phyloP scores from a whole-genome alignment of 805 yeast species.

The Maudiozyma pseudohumilis region DNA sequence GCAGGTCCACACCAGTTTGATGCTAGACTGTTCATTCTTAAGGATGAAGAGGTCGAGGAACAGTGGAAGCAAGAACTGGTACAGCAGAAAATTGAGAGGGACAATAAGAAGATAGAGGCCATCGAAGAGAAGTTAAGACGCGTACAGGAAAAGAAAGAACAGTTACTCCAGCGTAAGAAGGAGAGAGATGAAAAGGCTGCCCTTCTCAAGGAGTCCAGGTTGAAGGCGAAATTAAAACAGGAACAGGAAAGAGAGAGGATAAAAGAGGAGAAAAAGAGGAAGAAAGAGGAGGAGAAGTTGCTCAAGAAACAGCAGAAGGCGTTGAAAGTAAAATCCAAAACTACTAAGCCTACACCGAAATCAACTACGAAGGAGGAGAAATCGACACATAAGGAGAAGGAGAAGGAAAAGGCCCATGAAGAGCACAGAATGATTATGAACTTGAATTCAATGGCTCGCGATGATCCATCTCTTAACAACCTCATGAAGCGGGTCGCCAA shows the following conservation, averaged over 20 bases:
- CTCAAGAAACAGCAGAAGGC: constrained; percentile 6
- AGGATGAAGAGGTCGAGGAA: constrained; percentile 62
- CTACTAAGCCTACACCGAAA: not conserved
- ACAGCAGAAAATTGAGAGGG: constrained; percentile 27
- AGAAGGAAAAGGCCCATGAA: constrained; percentile 12
- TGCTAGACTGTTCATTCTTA: constrained; percentile 68
- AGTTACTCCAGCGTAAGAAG: constrained; percentile 17
- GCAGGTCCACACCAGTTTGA: constrained; percentile 82
- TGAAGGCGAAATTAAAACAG: constrained; percentile 16
- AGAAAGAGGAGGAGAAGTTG: constrained; percentile 14
- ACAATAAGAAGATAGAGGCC: constrained; percentile 29
- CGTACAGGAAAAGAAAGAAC: constrained; percentile 21
- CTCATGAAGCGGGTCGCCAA: constrained; percentile 82
- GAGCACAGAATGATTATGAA: constrained; percentile 56
- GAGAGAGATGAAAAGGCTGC: constrained; percentile 15
- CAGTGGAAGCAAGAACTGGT: constrained; percentile 35
- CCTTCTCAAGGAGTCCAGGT: constrained; percentile 16
- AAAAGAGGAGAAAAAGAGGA: constrained; percentile 17
- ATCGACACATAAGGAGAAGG: not conserved
- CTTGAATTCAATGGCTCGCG: constrained; percentile 70
- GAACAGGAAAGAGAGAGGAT: constrained; percentile 11
- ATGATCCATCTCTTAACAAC: constrained; percentile 53
- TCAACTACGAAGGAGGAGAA: not conserved
- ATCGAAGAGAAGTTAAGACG: constrained; percentile 25
- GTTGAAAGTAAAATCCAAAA: constrained; percentile 1